A percentile compares a stretch with the other conserved stretches of the same genome.
phyloP scores from a whole-genome alignment of 2,329 filamentous ascomycete species.

The Sordariomycetes sp. region DNA sequence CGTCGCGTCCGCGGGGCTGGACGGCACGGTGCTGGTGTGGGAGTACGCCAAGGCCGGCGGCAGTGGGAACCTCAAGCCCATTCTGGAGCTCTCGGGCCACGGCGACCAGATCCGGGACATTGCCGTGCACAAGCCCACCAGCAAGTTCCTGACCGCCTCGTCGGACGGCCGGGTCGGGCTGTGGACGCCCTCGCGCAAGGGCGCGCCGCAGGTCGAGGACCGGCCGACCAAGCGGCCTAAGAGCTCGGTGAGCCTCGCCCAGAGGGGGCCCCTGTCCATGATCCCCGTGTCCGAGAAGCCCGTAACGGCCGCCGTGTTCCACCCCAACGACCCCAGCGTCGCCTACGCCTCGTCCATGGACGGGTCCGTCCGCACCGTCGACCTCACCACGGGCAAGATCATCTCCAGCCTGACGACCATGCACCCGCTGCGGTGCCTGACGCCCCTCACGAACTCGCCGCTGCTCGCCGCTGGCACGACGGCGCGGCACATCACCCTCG shows the following conservation, averaged over 20 bases:
- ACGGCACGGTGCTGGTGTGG: slow-evolving; percentile 82
- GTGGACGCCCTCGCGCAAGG: slow-evolving; percentile 73
- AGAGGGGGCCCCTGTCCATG: slow-evolving; percentile 69
- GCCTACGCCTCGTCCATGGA: slow-evolving; percentile 89
- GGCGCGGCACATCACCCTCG: slow-evolving; percentile 79
- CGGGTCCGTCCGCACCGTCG: slow-evolving; percentile 82
- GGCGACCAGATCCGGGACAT: slow-evolving; percentile 63
- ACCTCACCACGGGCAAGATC: slow-evolving; percentile 68
- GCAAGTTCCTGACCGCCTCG: slow-evolving; percentile 75
- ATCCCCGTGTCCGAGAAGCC: slow-evolving; percentile 62
- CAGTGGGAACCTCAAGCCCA: slow-evolving; percentile 61
- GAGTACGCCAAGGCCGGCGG: slow-evolving; percentile 64
- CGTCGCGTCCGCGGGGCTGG: slow-evolving; percentile 72
- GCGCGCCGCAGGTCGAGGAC: slow-evolving; percentile 61
- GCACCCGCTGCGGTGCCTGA: slow-evolving; percentile 71
- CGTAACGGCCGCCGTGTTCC: slow-evolving; percentile 75
- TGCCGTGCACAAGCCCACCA: slow-evolving; percentile 61
- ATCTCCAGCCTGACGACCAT: slow-evolving; percentile 78
- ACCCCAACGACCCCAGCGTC: slow-evolving; percentile 73
- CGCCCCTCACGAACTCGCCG: slow-evolving; percentile 51
- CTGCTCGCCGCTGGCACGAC: slow-evolving; percentile 66
- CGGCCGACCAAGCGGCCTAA: slow-evolving; percentile 5
- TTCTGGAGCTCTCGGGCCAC: slow-evolving; percentile 78
- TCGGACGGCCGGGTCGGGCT: slow-evolving; percentile 76
- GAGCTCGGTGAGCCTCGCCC: slow-evolving; percentile 37